A percentile compares a stretch with the other conserved stretches of the same genome.
Evolutionary conservation across 139 green algal species (phyloP).

Genomic region (Diplosphaera chodatii): DNA sequence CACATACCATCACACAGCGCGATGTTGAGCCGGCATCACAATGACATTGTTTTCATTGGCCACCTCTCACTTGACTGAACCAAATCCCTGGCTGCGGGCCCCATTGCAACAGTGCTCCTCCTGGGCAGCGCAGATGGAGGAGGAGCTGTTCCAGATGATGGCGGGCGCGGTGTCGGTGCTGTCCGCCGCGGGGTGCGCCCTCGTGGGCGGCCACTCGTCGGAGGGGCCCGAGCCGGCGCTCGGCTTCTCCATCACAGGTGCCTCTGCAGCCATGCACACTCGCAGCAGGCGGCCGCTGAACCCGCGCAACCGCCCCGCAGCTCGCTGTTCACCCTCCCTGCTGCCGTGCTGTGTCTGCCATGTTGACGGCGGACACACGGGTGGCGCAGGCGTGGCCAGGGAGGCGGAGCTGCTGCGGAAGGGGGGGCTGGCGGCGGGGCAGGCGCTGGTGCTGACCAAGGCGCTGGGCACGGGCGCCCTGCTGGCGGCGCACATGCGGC

Average conservation of each 20-base stretch:
- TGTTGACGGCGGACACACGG: no score
- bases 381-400: slow-evolving; percentile 40
- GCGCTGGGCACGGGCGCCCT: slow-evolving; percentile 71
- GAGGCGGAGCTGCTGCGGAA: slow-evolving; percentile 49
- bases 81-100: no score
- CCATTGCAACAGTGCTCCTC: no score
- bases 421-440: slow-evolving; percentile 47
- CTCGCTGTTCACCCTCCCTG: no score
- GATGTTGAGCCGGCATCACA: no score
- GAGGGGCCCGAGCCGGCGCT: slow-evolving; percentile 72
- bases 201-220: slow-evolving; percentile 78
- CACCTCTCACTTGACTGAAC: no score
- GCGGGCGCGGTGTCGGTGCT: slow-evolving; percentile 49
- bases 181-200: slow-evolving; percentile 49
- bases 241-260: slow-evolving; percentile 23
- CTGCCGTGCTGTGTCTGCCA: no score
- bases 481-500: slow-evolving; percentile 68
- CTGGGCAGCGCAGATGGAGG: slow-evolving; percentile 65
- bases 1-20: no score
- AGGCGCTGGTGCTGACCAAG: slow-evolving; percentile 89
- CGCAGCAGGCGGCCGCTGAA: no score
- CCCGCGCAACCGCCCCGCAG: no score
- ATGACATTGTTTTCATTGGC: no score
- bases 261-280: no score
- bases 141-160: slow-evolving; percentile 76